Base-by-base conservation (phyloP, 352 stramenopile species). In the Sclerospora graminicola region DNA sequence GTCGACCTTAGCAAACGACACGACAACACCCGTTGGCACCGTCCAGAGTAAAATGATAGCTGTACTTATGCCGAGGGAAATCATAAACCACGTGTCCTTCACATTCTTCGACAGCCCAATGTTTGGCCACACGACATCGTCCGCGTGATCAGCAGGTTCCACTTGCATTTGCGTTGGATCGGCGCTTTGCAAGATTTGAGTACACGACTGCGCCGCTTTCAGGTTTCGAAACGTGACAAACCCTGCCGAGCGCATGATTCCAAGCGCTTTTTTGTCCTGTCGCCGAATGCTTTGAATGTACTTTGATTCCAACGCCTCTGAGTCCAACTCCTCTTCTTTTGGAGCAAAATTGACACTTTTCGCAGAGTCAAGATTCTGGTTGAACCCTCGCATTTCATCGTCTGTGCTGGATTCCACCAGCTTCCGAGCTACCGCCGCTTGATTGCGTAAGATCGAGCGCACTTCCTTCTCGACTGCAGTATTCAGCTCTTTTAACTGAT, bases 21-120 rank as follows among this genome's bases (percentile, higher is more conserved):
- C 80, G 7, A 88, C 71, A 35, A 88, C 64, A 43, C 70, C 63
- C 24, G 80, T 91, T 14, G 80, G 80, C 29, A 91, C 71, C 8
- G 73, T 89, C 80, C 80, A 91, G 14, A 91, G 82, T 20, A 91
- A 34, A 41, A 91, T 91, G 32, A 91, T 88, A 8, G 58, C 72
- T 5, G 58, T 61, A 14, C 74, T 79, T 5, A 82, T 51, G 1
- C 48, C 64, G 21, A 76, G 49, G 6, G 77, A 89, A 41, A 89
- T 72, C 42, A 85, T 49, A 19, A 69, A 64, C 73, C 71, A 86
- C 33, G 63, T 80, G 38, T 76, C 60, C 41, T 86, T 89, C 11
- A 59, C 54, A 43, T 82, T 84, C 52, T 82, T 67, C 11, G 77
- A 89, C 33, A 89, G 50, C 40, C 80, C 80, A 21, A 91, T 67